Evolutionary conservation across 169 alveolate species (phyloP), one percentile per base, ranked within the genome.

Genomic region (Cryptosporidium xiaoi): DNA sequence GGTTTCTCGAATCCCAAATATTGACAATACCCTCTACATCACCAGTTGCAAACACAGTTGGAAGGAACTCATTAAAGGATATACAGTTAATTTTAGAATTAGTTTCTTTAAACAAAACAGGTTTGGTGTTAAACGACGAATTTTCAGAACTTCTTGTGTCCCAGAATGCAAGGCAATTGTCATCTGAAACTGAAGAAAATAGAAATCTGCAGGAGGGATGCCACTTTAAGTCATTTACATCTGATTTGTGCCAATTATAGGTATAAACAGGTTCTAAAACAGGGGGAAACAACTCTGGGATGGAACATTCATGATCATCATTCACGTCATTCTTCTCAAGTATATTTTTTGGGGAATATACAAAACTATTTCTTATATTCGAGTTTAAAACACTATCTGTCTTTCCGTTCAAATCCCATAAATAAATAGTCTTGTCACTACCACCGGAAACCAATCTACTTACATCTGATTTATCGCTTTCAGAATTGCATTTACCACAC

Each of bases 381-480:
- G 71, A 77, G 20, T 62, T 62, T 27, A 77, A 13, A 24, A 34
- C 44, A 15, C 64, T 50, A 20, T 12, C n/a, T n/a, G 71, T 77
- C n/a, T 55, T 68, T 36, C 91, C 71, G 89, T 93, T 95, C 34
- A 95, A 90, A 90, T 96, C 98, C 98, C 98, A 96, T 15, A 95
- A 83, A 82, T 96, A 93, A 36, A 96, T 94, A 27, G 94, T 67
- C 36, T 93, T 93, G 89, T 96, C 99, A 31, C 95, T 94, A 27
- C 97, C 94, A n/a, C 98, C 97, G 12, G 98, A 95, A 24, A 95
- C 95, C 18, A 96, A 92, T 31, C 82, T 82, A 51, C 95, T 93
- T 44, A 91, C 82, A 82, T 84, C 91, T 27, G 93, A 83, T 34
- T 91, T 40, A 3, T 40, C 48, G 92, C 2, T 46, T 71, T 8